phyloP scores from a whole-genome alignment of 306 rosid genomes.

The Gastrolobium bilobum region DNA sequence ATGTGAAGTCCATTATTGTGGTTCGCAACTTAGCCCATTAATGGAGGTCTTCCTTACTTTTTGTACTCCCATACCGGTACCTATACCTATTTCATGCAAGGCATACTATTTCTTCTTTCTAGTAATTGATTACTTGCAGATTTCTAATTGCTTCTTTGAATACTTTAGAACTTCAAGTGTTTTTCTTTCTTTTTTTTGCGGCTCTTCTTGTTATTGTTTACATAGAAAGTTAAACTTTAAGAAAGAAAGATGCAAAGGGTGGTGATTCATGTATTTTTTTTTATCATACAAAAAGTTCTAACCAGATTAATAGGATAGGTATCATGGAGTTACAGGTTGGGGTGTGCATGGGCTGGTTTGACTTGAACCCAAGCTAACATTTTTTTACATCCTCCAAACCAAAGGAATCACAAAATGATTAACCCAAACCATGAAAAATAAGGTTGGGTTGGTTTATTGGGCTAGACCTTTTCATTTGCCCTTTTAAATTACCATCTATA shows the following conservation, averaged over 20 bases:
- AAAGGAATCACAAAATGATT: background rate
- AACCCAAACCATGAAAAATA: background rate
- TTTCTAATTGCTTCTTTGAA: background rate
- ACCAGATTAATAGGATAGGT: background rate
- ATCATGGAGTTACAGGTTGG: background rate
- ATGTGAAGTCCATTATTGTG: too few species aligned
- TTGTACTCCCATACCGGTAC: too few species aligned
- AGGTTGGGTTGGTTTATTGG: background rate
- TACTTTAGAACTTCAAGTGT: background rate
- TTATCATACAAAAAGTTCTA: background rate
- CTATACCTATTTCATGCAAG: background rate
- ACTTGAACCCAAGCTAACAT: background rate
- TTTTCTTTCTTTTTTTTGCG: background rate
- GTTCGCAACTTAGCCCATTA: too few species aligned
- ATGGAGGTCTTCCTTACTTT: too few species aligned
- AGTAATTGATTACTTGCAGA: background rate
- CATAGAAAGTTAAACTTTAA: background rate
- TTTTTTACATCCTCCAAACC: constrained; percentile 5
- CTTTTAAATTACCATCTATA: background rate
- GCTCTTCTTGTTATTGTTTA: background rate
- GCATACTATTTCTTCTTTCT: background rate
- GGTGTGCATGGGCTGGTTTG: constrained; percentile 4
- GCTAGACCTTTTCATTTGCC: background rate
- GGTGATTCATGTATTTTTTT: too few species aligned
- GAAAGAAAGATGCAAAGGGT: constrained; percentile 3